These are phyloP conservation scores for Rhytidiadelphus loreus DNA, from an alignment of 225 moss, liverwort and hornwort genomes.

Conservation along the genomic window DNA sequence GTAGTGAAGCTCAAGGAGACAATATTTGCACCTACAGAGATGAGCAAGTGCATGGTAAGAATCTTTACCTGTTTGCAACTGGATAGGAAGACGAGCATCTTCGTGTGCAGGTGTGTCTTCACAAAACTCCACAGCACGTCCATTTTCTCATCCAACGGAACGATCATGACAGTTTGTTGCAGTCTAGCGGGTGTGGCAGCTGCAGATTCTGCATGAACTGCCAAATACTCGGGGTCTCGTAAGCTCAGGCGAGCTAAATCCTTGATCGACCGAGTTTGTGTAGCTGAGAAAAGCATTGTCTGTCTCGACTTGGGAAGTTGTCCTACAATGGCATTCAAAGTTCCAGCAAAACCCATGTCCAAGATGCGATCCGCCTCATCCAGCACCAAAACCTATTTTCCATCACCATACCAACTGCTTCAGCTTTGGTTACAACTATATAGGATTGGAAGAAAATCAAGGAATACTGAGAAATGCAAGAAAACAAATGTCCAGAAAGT, in stretches of 20 bases:
- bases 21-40: background rate
- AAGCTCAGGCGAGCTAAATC: constrained; percentile 96
- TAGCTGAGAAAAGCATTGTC: constrained; percentile 92
- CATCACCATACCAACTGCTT: background rate
- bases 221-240: constrained; percentile 85
- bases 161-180: constrained; percentile 86
- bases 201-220: constrained; percentile 93
- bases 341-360: constrained; percentile 88
- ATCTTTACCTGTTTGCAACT: constrained; percentile 84
- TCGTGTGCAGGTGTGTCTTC: constrained; percentile 77
- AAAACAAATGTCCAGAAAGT: background rate
- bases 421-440: background rate
- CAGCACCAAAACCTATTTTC: constrained; percentile 66
- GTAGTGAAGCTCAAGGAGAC: background rate
- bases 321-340: constrained; percentile 80
- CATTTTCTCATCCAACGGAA: constrained; percentile 91
- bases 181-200: constrained; percentile 85
- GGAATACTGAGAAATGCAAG: background rate
- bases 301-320: constrained; percentile 88
- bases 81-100: constrained; percentile 84
- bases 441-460: background rate
- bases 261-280: constrained; percentile 87
- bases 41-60: background rate
- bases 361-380: constrained; percentile 99
- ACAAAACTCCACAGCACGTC: constrained; percentile 95